Evolutionary conservation across 176 grass and related monocot species (phyloP), one percentile per base, ranked within the genome.

Genomic region (Chrysopogon serrulatus): DNA sequence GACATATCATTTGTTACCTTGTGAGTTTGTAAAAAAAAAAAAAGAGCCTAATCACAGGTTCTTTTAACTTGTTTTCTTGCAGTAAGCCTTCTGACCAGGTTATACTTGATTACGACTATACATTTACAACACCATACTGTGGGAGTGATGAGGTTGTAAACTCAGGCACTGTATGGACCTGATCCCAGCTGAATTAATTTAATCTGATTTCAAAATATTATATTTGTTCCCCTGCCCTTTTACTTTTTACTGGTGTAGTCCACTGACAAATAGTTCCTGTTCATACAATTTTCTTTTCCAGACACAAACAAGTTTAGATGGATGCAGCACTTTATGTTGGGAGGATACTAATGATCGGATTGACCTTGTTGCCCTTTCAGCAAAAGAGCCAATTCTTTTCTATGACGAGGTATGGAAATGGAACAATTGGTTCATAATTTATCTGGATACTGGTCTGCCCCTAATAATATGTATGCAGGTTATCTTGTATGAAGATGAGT

Each of bases 91-190:
- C 83, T 42, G 89, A 96, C 41, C 93, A 99, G 84, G 91, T 99
- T 65, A 85, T 98, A 70, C 90, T 98, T 84, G 95, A 95, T 54
- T 98, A 98, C 85, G 95, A 98, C 64, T 98, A 95, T 73, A 93
- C 95, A 86, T 98, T 98, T 63, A 95, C 92, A 19, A 95, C 95
- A 66, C 95, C 92, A 49, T 95, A 95, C 78, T 77, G 79, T 77
- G 92, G 92, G 31, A 93, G 92, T 82, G 89, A 95, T 60, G 72
- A 41, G 65, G 87, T 67, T 80, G 51, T 40, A 14, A 82, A 74
- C 16, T 35, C 75, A 72, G 73, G 77, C 16, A 59, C 12, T 68
- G 88, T 90, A 90, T 83, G 89, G 3, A 41, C 64, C 34, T 65
- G 42, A 53, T 54, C 34, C 56, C 69, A 76, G 26, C 37, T 63